phyloP scores from a whole-genome alignment of 2,329 filamentous ascomycete species.

The Xylaria sp. region DNA sequence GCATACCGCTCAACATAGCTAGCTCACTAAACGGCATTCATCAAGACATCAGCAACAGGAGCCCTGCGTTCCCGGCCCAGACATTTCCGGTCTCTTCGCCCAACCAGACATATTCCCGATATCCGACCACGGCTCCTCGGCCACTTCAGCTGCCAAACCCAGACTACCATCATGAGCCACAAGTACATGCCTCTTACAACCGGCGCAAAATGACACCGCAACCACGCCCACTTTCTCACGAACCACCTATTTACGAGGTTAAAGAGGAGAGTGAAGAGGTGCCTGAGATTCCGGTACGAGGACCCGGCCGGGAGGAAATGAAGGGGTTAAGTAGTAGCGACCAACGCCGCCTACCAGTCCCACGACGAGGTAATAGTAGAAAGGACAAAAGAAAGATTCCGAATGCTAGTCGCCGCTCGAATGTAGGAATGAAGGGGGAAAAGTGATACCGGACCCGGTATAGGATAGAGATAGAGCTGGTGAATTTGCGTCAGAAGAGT shows the following conservation, averaged over 20 bases:
- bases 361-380: constrained; percentile 3
- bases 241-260: background rate
- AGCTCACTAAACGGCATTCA: background rate
- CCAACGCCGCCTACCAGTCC: background rate
- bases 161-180: background rate
- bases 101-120: background rate
- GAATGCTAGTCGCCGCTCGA: background rate
- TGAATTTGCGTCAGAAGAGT: background rate
- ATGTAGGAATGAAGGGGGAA: background rate
- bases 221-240: background rate
- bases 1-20: background rate
- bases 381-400: background rate
- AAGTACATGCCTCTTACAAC: no score
- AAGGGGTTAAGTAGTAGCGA: background rate
- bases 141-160: constrained; percentile 6
- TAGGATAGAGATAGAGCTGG: background rate
- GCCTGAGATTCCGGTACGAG: background rate
- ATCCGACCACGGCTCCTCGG: background rate
- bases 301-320: background rate
- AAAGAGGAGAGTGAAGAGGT: background rate
- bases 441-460: background rate
- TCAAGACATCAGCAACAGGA: background rate
- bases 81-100: background rate
- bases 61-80: background rate
- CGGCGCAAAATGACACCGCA: background rate